phyloP scores from a whole-genome alignment of 148 eudicot species.

The Dysphania ambrosioides region DNA sequence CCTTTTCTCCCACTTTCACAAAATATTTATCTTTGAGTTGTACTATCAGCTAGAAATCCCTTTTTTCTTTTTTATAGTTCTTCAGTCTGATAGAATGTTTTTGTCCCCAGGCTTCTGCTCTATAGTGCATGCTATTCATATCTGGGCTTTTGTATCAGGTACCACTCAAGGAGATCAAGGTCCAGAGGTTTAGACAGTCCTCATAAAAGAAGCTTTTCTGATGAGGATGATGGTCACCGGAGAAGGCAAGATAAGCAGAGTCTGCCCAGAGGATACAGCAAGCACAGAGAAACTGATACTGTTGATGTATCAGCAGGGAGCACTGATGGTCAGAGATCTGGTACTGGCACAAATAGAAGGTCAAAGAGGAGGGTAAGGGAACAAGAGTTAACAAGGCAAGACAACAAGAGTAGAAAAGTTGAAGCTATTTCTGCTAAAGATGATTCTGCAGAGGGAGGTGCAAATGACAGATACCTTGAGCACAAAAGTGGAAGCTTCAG shows the following conservation, averaged over 20 bases:
- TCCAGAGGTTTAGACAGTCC: conserved; percentile 48
- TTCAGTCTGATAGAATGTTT: background rate
- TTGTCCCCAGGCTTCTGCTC: background rate
- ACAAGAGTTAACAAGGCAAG: conserved; percentile 9
- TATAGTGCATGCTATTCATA: background rate
- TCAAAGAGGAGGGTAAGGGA: conserved; percentile 20
- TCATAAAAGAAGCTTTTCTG: conserved; percentile 39
- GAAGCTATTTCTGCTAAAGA: conserved; percentile 3
- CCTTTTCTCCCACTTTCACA: background rate
- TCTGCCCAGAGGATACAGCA: conserved; percentile 25
- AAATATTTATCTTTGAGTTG: background rate
- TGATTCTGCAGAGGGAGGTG: conserved; percentile 4
- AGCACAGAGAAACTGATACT: conserved; percentile 25
- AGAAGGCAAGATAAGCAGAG: conserved; percentile 20
- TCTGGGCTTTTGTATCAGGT: conserved; percentile 24
- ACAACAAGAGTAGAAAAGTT: conserved; percentile 3
- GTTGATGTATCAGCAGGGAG: conserved; percentile 19
- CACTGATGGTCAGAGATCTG: conserved; percentile 16
- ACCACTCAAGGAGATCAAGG: conserved; percentile 41
- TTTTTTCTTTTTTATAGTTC: no score
- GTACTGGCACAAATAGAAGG: conserved; percentile 13
- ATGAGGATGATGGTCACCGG: conserved; percentile 40
- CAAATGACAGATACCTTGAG: conserved; percentile 11
- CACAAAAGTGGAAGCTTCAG: conserved; percentile 15
- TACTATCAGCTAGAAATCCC: background rate